phyloP scores from a whole-genome alignment of 192 early-diverging fungal species.

The Coemansia sp. region DNA sequence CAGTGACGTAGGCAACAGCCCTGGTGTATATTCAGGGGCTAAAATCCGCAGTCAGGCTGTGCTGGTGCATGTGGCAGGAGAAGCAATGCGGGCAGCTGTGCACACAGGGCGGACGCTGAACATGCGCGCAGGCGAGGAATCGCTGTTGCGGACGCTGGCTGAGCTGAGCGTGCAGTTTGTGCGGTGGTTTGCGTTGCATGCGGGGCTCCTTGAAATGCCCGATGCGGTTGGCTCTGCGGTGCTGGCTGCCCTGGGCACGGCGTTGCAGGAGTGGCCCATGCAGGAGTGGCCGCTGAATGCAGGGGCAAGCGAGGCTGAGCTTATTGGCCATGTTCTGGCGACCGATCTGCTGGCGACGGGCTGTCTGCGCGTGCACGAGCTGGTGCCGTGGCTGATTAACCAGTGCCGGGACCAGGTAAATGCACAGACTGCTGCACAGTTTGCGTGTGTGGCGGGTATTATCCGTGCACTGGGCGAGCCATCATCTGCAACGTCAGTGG shows the following conservation, averaged over 20 bases:
- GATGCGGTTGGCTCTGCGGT: constrained; percentile 8
- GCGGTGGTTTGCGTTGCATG: constrained; percentile 22
- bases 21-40: constrained; percentile 8
- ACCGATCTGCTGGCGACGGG: constrained; percentile 23
- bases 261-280: too few relatives aligned
- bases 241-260: constrained; percentile 9
- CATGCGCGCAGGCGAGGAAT: constrained; percentile 21
- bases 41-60: constrained; percentile 16
- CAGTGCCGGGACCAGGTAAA: constrained; percentile 10
- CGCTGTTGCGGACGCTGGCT: constrained; percentile 24
- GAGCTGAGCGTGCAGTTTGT: constrained; percentile 33
- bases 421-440: constrained; percentile 14
- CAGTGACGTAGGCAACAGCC: constrained; percentile 14
- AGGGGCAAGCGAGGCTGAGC: constrained; percentile 16
- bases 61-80: constrained; percentile 15
- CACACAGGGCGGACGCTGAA: constrained; percentile 13
- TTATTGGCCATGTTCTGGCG: constrained; percentile 24
- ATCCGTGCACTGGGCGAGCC: constrained; percentile 26
- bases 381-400: constrained; percentile 39
- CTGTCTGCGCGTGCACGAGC: constrained; percentile 28
- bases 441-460: constrained; percentile 26
- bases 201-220: constrained; percentile 20
- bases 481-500: background rate
- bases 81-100: constrained; percentile 33
- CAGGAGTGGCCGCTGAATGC: background rate